Evolutionary conservation across 23 red algal species (phyloP).

Genomic region (Gracilaria caudata): DNA sequence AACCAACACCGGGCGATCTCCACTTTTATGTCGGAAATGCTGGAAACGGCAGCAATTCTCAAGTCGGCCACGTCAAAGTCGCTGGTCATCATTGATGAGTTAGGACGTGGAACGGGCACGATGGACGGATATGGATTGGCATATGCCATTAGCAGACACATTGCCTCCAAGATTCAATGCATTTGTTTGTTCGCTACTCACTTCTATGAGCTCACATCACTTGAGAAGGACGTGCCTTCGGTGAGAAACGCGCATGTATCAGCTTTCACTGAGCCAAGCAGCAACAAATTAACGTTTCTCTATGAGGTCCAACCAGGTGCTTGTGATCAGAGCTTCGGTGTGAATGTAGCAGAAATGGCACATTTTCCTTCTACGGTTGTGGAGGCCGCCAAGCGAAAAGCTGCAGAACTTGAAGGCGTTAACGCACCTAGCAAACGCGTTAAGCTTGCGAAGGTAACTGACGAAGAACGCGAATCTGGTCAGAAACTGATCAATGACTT

Average conservation of each 20-base stretch:
- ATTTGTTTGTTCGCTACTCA: conserved; percentile 94
- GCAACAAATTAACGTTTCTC: conserved; percentile 78
- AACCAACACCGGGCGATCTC: conserved; percentile 88
- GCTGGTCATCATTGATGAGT: conserved; percentile 95
- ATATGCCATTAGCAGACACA: conserved; percentile 81
- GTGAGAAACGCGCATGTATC: conserved; percentile 91
- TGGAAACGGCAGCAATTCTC: conserved; percentile 97
- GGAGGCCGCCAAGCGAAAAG: conserved; percentile 69
- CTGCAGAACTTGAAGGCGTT: conserved; percentile 77
- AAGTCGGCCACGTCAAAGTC: conserved; percentile 75
- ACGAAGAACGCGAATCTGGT: conserved; percentile 40
- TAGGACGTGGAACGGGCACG: conserved; percentile 92
- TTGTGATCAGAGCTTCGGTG: conserved; percentile 93
- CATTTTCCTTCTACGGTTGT: conserved; percentile 82
- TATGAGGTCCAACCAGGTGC: conserved; percentile 87
- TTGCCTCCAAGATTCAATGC: conserved; percentile 56
- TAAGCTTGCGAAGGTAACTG: conserved; percentile 35
- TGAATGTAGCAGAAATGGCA: conserved; percentile 96
- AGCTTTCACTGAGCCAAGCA: conserved; percentile 55
- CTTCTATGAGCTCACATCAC: conserved; percentile 92
- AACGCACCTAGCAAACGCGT: conserved; percentile 11
- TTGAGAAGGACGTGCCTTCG: conserved; percentile 44
- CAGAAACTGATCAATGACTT: conserved; percentile 52
- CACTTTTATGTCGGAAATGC: conserved; percentile 99
- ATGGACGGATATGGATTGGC: conserved; percentile 95